A percentile compares a stretch with the other conserved stretches of the same genome.
Conservation (phyloP, 2,329 filamentous ascomycete genomes). For the Penicillium sp. region DNA sequence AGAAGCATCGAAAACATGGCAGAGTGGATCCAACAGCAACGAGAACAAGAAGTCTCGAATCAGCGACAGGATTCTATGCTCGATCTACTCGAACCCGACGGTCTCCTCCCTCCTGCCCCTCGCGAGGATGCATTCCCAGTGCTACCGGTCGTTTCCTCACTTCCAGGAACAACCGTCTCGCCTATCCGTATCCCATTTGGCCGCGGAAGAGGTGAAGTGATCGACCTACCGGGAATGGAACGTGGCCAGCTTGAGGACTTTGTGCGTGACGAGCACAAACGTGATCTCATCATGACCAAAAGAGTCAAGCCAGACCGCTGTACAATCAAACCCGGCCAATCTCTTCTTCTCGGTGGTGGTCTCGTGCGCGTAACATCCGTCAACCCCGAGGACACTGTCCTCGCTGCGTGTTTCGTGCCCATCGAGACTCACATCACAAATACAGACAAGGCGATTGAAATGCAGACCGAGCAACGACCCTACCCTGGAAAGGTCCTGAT, state of each 20-base stretch:
- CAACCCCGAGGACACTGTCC: slow-evolving; percentile 59
- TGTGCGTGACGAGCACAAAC: slow-evolving; percentile 62
- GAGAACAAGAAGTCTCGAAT: slow-evolving; percentile 17
- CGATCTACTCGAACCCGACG: slow-evolving; percentile 29
- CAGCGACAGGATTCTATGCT: slow-evolving; percentile 17
- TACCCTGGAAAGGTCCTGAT: slow-evolving; percentile 62
- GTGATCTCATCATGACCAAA: slow-evolving; percentile 70
- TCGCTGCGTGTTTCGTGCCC: slow-evolving; percentile 84
- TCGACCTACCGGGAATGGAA: slow-evolving; percentile 83
- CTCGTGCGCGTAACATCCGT: slow-evolving; percentile 81
- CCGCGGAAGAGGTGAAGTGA: slow-evolving; percentile 77
- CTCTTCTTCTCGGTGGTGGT: slow-evolving; percentile 77
- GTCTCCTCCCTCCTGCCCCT: slow-evolving; percentile 71
- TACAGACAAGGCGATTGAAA: slow-evolving; percentile 71
- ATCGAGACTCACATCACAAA: slow-evolving; percentile 70
- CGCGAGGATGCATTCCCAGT: slow-evolving; percentile 69
- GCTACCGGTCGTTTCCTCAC: slow-evolving; percentile 79
- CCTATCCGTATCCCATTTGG: slow-evolving; percentile 92
- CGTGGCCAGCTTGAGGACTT: slow-evolving; percentile 68
- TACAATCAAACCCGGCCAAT: slow-evolving; percentile 69
- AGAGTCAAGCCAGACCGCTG: slow-evolving; percentile 70
- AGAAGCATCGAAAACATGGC: slow-evolving; percentile 43
- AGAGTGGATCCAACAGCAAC: slow-evolving; percentile 32
- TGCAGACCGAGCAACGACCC: slow-evolving; percentile 62
- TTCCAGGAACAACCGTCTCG: slow-evolving; percentile 90